Evolutionary conservation across 2,329 filamentous ascomycete species (phyloP), one percentile per base, ranked within the genome.

Genomic region (Xylariaceae sp.): DNA sequence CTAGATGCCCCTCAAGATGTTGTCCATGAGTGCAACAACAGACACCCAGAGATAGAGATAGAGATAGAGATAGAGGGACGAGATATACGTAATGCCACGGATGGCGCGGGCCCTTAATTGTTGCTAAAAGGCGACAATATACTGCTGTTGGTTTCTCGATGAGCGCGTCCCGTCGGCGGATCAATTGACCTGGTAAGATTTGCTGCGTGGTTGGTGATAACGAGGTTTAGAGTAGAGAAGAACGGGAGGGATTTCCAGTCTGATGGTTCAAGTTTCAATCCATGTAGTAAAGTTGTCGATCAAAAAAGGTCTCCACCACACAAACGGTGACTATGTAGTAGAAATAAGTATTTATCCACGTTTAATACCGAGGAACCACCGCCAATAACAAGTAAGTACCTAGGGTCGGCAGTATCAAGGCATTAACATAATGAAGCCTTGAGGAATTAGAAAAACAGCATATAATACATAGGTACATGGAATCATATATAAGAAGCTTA

Each of bases 21-120:
- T 51, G 29, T 10, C 18, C 7, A 43, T 41, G 20, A 20, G 53
- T 26, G 29, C 46, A 59, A 44, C 46, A 59, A 44, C 14, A 37
- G 21, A 52, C 51, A 46, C 16, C 48, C 54, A 46, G 21, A n/a
- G n/a, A n/a, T n/a, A n/a, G n/a, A n/a, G n/a, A n/a, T n/a, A n/a
- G n/a, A n/a, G n/a, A n/a, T n/a, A n/a, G n/a, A n/a, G n/a, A n/a
- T n/a, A n/a, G n/a, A 20, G 50, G 40, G 47, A 46, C 32, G 32
- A 37, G 9, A 9, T 9, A 26, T 4, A 26, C 23, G 23, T 26
- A 4, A 9, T 26, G 23, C 23, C 23, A 26, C 23, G 23, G 23
- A 26, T 26, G 9, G 23, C 4, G 23, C 23, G 23, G 23, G 26
- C 6, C 6, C 26, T 10, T 29, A 29, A 29, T 29, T 29, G 26